Percentiles rank a stretch among this genome's conserved stretches.
phyloP scores from a whole-genome alignment of 163 green algal genomes.

The Scenedesmus sp. region DNA sequence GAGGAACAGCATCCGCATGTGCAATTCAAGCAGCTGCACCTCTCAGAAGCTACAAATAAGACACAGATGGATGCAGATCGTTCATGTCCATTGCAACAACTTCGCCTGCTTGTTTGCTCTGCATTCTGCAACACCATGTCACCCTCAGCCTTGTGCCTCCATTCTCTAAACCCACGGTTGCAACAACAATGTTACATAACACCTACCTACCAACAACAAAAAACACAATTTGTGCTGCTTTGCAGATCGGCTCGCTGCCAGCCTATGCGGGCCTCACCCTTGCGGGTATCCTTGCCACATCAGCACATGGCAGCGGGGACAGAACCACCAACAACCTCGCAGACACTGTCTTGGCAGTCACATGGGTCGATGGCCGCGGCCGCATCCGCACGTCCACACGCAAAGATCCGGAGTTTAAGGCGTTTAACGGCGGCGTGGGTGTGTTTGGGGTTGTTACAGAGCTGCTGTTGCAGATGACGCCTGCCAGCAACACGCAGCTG shows the following conservation, averaged over 20 bases:
- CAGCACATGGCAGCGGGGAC: constrained; percentile 38
- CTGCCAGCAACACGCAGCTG: constrained; percentile 32
- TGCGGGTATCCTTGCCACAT: constrained; percentile 33
- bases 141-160: too few relatives aligned
- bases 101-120: too few relatives aligned
- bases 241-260: constrained; percentile 7
- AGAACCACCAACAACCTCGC: background rate
- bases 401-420: background rate
- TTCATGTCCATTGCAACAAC: too few relatives aligned
- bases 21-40: background rate
- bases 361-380: constrained; percentile 48
- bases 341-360: constrained; percentile 25
- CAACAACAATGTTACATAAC: too few relatives aligned
- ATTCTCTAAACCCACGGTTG: too few relatives aligned
- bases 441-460: constrained; percentile 35
- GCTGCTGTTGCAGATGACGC: constrained; percentile 33
- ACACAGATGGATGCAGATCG: too few relatives aligned
- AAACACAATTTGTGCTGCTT: background rate
- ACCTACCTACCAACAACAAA: too few relatives aligned
- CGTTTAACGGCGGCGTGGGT: constrained; percentile 31
- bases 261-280: constrained; percentile 41
- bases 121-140: too few relatives aligned
- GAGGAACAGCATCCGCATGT: background rate
- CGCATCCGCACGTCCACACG: background rate
- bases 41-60: background rate